Evolutionary conservation across 441 rosid species (phyloP).

Genomic region (Pelargonium australe): DNA sequence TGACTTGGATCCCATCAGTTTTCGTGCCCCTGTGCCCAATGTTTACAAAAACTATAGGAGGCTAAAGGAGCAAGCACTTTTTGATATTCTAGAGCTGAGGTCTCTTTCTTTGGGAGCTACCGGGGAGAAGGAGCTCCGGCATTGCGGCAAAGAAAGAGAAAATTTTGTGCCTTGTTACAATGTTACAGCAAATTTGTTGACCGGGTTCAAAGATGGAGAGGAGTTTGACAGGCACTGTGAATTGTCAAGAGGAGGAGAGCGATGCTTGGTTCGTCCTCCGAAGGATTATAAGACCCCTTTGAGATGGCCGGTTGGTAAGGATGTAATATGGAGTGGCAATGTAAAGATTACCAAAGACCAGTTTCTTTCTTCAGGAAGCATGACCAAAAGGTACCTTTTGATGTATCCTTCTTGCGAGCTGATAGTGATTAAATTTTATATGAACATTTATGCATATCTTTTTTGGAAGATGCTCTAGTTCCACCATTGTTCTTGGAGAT

Average conservation of each 20-base stretch:
- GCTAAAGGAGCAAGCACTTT: conserved; percentile 82
- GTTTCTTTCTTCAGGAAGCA: conserved; percentile 92
- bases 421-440: conserved; percentile 7
- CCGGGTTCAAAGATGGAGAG: conserved; percentile 75
- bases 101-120: conserved; percentile 43
- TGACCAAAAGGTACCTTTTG: conserved; percentile 67
- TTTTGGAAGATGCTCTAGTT: too few relatives aligned
- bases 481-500: background rate
- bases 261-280: conserved; percentile 83
- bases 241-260: conserved; percentile 37
- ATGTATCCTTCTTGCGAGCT: background rate
- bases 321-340: conserved; percentile 35
- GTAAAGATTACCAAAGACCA: conserved; percentile 83
- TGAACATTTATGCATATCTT: background rate
- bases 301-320: conserved; percentile 89
- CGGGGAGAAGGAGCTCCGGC: conserved; percentile 45
- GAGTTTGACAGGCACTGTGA: conserved; percentile 90
- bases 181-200: conserved; percentile 57
- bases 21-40: conserved; percentile 38
- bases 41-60: conserved; percentile 67
- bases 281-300: conserved; percentile 89
- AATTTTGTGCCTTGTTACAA: conserved; percentile 88
- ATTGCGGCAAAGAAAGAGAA: conserved; percentile 88
- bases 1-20: conserved; percentile 43
- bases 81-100: conserved; percentile 72